A percentile compares a stretch with the other conserved stretches of the same genome.
Evolutionary conservation across 257 asterid species (phyloP).

Genomic region (Petunia secreta): DNA sequence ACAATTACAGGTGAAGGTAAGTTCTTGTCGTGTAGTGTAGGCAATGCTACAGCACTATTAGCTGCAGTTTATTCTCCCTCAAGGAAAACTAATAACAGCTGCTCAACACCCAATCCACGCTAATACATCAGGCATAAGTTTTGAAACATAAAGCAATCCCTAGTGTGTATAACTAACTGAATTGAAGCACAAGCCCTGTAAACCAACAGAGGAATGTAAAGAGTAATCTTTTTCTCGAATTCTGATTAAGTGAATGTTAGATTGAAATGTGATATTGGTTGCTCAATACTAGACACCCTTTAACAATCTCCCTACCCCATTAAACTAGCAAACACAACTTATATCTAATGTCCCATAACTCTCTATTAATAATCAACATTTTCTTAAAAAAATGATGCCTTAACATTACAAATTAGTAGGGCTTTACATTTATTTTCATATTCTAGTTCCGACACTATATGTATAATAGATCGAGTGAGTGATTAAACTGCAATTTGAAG

Average conservation of each 20-base stretch:
- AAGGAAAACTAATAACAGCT: not conserved
- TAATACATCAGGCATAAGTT: slow-evolving; percentile 2
- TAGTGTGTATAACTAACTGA: not conserved
- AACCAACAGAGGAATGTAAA: not conserved
- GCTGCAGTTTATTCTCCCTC: not conserved
- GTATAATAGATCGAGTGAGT: slow-evolving; percentile 8
- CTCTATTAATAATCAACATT: not conserved
- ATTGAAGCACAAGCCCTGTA: slow-evolving; percentile 9
- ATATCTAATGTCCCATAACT: slow-evolving; percentile 3
- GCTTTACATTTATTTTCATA: not conserved
- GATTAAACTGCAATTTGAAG: not conserved
- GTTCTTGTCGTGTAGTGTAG: not conserved
- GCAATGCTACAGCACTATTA: not conserved
- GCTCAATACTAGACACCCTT: slow-evolving; percentile 15
- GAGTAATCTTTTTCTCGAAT: not conserved
- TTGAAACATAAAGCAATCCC: slow-evolving; percentile 8
- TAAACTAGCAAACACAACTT: not conserved
- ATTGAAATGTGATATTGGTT: not conserved
- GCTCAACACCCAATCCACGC: not conserved
- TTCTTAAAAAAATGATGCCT: slow-evolving; percentile 10
- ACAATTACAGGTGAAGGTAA: not conserved
- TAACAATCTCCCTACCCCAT: not conserved
- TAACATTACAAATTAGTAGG: not conserved
- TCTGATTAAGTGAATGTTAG: not conserved
- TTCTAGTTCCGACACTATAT: not conserved